Percentiles rank a stretch among this genome's conserved stretches.
These are phyloP conservation scores for Cupressus sempervirens DNA, from an alignment of 75 land plant species.

Conservation along the genomic window DNA sequence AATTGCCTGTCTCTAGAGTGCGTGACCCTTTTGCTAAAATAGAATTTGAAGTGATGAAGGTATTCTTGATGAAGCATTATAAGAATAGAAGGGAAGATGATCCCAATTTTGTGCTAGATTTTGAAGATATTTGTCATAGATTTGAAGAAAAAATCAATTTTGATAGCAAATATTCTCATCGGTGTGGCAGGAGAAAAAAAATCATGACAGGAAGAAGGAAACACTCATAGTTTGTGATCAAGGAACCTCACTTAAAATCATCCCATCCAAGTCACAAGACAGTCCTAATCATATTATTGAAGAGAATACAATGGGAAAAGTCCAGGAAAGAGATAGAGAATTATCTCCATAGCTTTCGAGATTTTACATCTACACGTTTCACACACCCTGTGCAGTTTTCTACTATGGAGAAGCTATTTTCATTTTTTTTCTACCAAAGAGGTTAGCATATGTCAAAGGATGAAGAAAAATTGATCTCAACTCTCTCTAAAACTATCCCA, in stretches of 20 bases:
- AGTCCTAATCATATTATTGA: constrained; percentile 68
- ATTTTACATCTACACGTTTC: constrained; percentile 58
- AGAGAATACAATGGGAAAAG: constrained; percentile 57
- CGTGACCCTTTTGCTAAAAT: too few relatives aligned
- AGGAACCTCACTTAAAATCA: constrained; percentile 78
- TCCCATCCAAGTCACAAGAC: constrained; percentile 52
- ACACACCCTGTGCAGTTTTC: too few relatives aligned
- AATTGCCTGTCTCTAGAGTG: too few relatives aligned
- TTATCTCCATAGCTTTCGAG: constrained; percentile 76
- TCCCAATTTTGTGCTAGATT: constrained; percentile 79
- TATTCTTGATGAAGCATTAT: constrained; percentile 87
- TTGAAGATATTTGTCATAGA: constrained; percentile 94
- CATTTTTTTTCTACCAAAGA: too few relatives aligned
- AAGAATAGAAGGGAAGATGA: constrained; percentile 64
- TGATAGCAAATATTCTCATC: constrained; percentile 85
- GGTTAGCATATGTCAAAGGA: background rate
- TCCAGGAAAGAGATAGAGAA: constrained; percentile 70
- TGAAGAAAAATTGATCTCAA: background rate
- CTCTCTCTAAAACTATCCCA: background rate
- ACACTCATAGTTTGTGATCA: constrained; percentile 73
- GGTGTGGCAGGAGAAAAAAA: constrained; percentile 66
- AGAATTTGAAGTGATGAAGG: too few relatives aligned
- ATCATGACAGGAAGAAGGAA: constrained; percentile 72
- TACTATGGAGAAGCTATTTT: too few relatives aligned
- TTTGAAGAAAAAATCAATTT: constrained; percentile 73